These are phyloP conservation scores for Ensete glaucum DNA, from an alignment of 176 grass and related monocot genomes.

Conservation along the genomic window DNA sequence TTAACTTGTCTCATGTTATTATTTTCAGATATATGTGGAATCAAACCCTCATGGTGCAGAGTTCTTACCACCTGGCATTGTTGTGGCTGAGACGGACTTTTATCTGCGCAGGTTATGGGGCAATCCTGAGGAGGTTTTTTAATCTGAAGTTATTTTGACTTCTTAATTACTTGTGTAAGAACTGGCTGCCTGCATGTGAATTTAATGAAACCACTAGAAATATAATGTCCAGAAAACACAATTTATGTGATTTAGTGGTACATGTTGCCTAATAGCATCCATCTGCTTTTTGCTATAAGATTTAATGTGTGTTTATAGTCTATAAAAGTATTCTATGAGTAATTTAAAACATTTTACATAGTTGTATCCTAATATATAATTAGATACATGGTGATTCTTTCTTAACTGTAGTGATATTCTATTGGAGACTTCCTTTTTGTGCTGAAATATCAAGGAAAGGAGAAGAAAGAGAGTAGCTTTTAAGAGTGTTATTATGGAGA, in stretches of 20 bases:
- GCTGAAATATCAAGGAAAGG: neutral
- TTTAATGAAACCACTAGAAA: neutral
- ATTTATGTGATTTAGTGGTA: neutral
- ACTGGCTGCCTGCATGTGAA: neutral
- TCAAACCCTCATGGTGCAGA: conserved; percentile 6
- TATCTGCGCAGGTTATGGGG: neutral
- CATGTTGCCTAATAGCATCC: neutral
- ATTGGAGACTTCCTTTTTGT: neutral
- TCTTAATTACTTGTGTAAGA: neutral
- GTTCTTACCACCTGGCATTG: neutral
- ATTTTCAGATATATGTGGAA: neutral
- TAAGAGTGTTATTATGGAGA: no score
- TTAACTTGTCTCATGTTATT: neutral
- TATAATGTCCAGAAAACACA: neutral
- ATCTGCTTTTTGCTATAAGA: neutral
- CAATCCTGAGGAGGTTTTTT: neutral
- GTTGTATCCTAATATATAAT: neutral
- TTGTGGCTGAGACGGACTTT: neutral
- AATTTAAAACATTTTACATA: neutral
- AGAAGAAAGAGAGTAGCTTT: no score
- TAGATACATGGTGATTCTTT: neutral
- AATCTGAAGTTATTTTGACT: neutral
- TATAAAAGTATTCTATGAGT: neutral
- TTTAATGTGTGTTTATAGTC: neutral
- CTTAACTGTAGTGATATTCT: no score